These are phyloP conservation scores for Combretum micranthum DNA, from an alignment of 345 rosid genomes.

Conservation along the genomic window DNA sequence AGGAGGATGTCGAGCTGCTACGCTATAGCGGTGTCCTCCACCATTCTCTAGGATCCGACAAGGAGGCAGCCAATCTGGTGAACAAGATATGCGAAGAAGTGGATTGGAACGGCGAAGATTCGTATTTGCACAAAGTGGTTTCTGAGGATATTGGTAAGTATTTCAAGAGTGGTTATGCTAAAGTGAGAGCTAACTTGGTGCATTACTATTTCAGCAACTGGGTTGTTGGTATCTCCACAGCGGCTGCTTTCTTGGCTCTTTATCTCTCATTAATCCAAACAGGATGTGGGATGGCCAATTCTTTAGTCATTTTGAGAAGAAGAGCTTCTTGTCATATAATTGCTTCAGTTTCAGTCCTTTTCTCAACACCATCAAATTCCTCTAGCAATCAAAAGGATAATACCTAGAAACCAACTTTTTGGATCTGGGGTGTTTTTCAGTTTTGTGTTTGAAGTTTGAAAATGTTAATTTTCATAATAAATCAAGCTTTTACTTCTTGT, in stretches of 20 bases:
- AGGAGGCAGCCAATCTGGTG: conserved; percentile 17
- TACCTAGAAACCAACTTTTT: too few species aligned
- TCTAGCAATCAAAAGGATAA: too few species aligned
- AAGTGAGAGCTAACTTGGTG: conserved; percentile 11
- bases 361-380: too few species aligned
- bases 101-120: conserved; percentile 8
- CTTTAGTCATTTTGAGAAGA: too few species aligned
- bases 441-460: too few species aligned
- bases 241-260: conserved; percentile 9
- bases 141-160: conserved; percentile 4
- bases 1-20: conserved; percentile 19
- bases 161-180: not conserved
- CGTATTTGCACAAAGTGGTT: conserved; percentile 12
- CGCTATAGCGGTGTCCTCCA: conserved; percentile 14
- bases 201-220: conserved; percentile 22
- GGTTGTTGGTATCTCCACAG: conserved; percentile 18
- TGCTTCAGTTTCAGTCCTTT: too few species aligned
- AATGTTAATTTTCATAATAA: too few species aligned
- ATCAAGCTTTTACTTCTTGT: too few species aligned
- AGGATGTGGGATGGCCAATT: not conserved
- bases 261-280: conserved; percentile 19
- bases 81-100: conserved; percentile 23
- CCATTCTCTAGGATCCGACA: conserved; percentile 23
- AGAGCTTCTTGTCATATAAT: too few species aligned
- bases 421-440: too few species aligned